Percentiles rank a stretch among this genome's conserved stretches.
Conservation (phyloP, 1,284 basidiomycete genomes). For the Pyrrhoderma noxium region DNA sequence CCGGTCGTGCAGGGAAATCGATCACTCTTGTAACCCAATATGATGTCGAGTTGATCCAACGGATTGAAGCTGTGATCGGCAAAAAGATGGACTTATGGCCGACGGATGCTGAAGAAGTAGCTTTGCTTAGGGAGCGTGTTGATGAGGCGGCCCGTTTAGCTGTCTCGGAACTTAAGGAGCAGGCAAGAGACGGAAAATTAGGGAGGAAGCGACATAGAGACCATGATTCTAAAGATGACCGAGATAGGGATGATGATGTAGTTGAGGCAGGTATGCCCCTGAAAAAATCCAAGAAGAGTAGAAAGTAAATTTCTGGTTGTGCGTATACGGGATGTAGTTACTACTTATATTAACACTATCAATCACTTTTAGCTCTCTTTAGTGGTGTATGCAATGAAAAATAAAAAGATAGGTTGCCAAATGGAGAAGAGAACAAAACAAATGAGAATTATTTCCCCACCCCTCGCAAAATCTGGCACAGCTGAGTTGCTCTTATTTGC, state of each 20-base stretch:
- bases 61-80: slow-evolving; percentile 87
- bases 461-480: too few relatives aligned
- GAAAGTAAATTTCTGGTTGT: slow-evolving; percentile 20
- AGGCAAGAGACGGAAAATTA: slow-evolving; percentile 43
- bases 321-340: too few relatives aligned
- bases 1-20: slow-evolving; percentile 91
- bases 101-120: slow-evolving; percentile 86
- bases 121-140: slow-evolving; percentile 83
- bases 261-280: slow-evolving; percentile 75
- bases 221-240: slow-evolving; percentile 55
- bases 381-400: too few relatives aligned
- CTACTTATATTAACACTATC: too few relatives aligned
- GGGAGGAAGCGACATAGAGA: slow-evolving; percentile 52
- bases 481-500: too few relatives aligned
- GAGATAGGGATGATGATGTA: slow-evolving; percentile 81
- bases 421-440: too few relatives aligned
- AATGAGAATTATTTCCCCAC: too few relatives aligned
- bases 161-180: slow-evolving; percentile 70
- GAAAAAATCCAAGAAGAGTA: slow-evolving; percentile 38
- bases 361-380: too few relatives aligned
- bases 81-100: slow-evolving; percentile 93
- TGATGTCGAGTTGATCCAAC: slow-evolving; percentile 93
- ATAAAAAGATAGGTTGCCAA: too few relatives aligned
- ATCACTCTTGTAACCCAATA: slow-evolving; percentile 98
- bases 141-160: slow-evolving; percentile 85